Conservation (phyloP, 148 eudicot species). For the Polygonum aviculare region DNA sequence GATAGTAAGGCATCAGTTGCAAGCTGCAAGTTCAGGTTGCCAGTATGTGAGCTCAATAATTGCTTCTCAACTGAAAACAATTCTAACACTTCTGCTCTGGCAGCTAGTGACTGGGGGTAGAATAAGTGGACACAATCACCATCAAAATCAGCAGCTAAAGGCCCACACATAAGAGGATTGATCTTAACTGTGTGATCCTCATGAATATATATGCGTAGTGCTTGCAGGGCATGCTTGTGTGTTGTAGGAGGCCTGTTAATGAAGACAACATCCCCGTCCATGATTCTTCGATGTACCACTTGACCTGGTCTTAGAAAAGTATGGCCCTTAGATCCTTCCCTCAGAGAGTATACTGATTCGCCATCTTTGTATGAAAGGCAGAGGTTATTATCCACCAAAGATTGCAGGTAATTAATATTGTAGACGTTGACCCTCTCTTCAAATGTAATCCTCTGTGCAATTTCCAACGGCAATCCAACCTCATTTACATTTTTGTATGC, state of each 20-base stretch:
- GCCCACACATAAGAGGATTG: conserved; percentile 89
- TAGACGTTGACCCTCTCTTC: conserved; percentile 77
- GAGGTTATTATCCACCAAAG: conserved; percentile 70
- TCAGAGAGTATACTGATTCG: conserved; percentile 53
- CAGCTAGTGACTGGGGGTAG: conserved; percentile 86
- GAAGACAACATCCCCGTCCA: conserved; percentile 92
- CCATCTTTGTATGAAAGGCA: conserved; percentile 81
- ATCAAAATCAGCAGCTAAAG: conserved; percentile 92
- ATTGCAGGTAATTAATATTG: conserved; percentile 60
- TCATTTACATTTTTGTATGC: conserved; percentile 71
- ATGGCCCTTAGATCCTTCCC: conserved; percentile 94
- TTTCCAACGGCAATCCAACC: conserved; percentile 81
- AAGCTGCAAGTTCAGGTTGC: conserved; percentile 82
- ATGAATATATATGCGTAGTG: conserved; percentile 66
- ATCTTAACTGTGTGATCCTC: conserved; percentile 82
- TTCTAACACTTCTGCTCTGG: conserved; percentile 88
- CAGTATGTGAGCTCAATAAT: conserved; percentile 81
- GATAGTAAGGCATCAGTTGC: conserved; percentile 71
- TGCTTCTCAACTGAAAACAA: conserved; percentile 95
- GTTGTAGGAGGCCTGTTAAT: conserved; percentile 96
- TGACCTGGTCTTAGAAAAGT: conserved; percentile 80
- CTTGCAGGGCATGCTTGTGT: conserved; percentile 90
- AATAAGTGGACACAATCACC: conserved; percentile 94
- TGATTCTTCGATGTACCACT: conserved; percentile 69
- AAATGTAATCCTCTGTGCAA: conserved; percentile 78